Evolutionary conservation across 192 early-diverging fungal genomes (phyloP).

Genomic region (Umbelopsis sp.): DNA sequence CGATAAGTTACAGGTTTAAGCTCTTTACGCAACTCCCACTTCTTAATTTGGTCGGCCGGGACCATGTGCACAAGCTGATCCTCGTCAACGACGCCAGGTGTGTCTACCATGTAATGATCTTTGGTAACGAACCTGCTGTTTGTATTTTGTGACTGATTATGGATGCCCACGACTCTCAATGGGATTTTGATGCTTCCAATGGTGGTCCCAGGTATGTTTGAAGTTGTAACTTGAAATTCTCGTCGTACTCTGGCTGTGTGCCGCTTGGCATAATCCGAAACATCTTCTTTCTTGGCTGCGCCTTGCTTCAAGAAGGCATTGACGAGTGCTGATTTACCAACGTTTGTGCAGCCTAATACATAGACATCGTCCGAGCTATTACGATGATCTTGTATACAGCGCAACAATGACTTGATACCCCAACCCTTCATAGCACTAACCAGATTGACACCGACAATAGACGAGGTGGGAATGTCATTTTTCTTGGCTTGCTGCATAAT

Average conservation of each 20-base stretch:
- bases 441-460: slow-evolving; percentile 49
- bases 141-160: slow-evolving; percentile 39
- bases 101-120: slow-evolving; percentile 54
- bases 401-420: slow-evolving; percentile 52
- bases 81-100: slow-evolving; percentile 65
- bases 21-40: slow-evolving; percentile 42
- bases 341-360: slow-evolving; percentile 75
- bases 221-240: slow-evolving; percentile 60
- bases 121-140: slow-evolving; percentile 23
- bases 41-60: slow-evolving; percentile 53
- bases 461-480: slow-evolving; percentile 32
- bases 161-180: slow-evolving; percentile 53
- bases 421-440: slow-evolving; percentile 65
- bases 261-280: slow-evolving; percentile 8
- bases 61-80: slow-evolving; percentile 53
- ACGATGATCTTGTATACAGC: slow-evolving; percentile 45
- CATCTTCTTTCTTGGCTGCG: slow-evolving; percentile 27
- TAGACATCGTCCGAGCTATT: slow-evolving; percentile 58
- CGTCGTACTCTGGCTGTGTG: slow-evolving; percentile 8
- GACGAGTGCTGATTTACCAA: slow-evolving; percentile 77
- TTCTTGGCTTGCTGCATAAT: slow-evolving; percentile 49
- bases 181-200: slow-evolving; percentile 64
- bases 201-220: slow-evolving; percentile 75
- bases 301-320: slow-evolving; percentile 64
- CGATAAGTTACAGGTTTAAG: slow-evolving; percentile 59